These are phyloP conservation scores for Cymbopogon flexuosus DNA, from an alignment of 202 grass and related monocot genomes.

Conservation along the genomic window DNA sequence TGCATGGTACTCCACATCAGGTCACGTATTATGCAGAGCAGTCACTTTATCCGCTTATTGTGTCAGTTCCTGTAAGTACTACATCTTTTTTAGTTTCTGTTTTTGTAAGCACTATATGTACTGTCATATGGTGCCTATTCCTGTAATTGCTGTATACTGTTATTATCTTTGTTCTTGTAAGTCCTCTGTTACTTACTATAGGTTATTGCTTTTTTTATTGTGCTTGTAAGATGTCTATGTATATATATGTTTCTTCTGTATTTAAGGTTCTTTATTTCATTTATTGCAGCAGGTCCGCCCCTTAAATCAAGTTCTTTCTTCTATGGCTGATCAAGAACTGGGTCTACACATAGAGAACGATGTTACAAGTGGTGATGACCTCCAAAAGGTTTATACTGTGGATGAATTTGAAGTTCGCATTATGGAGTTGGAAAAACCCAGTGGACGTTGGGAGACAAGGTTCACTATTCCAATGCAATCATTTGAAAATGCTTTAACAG, in stretches of 20 bases:
- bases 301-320: slow-evolving; percentile 72
- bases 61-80: slow-evolving; percentile 89
- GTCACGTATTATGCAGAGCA: slow-evolving; percentile 86
- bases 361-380: slow-evolving; percentile 53
- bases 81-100: background rate
- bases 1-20: slow-evolving; percentile 87
- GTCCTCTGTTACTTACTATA: background rate
- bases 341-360: slow-evolving; percentile 61
- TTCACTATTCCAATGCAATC: slow-evolving; percentile 81
- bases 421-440: slow-evolving; percentile 66
- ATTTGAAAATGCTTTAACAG: slow-evolving; percentile 90
- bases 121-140: slow-evolving; percentile 61
- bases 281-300: slow-evolving; percentile 62
- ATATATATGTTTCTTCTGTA: background rate
- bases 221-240: background rate
- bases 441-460: slow-evolving; percentile 64
- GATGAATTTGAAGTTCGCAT: slow-evolving; percentile 95
- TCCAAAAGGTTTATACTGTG: slow-evolving; percentile 79
- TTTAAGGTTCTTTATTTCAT: slow-evolving; percentile 24
- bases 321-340: slow-evolving; percentile 75
- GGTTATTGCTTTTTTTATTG: too few relatives aligned
- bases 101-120: background rate
- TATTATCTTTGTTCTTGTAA: too few relatives aligned
- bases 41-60: slow-evolving; percentile 79
- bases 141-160: slow-evolving; percentile 33